Conservation (phyloP, 805 yeast genomes). For the Yamadazyma laniorum region DNA sequence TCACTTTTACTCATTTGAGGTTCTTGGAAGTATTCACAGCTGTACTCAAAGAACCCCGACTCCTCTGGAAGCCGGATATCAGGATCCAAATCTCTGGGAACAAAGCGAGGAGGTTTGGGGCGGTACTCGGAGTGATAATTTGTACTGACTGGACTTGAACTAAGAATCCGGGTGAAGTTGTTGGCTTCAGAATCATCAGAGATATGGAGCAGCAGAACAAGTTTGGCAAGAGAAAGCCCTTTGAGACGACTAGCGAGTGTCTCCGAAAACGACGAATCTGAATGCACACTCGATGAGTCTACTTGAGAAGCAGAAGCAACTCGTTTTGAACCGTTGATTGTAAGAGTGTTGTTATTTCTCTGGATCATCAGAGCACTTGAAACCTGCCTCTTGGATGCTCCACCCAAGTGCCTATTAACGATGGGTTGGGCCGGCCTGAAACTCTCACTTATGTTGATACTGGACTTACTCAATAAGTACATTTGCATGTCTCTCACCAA, state of each 20-base stretch:
- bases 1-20: slow-evolving; percentile 89
- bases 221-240: slow-evolving; percentile 31
- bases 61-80: slow-evolving; percentile 46
- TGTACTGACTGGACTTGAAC: slow-evolving; percentile 34
- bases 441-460: slow-evolving; percentile 37
- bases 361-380: slow-evolving; percentile 21
- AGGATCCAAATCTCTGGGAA: slow-evolving; percentile 25
- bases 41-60: slow-evolving; percentile 69
- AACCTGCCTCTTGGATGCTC: slow-evolving; percentile 19
- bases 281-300: slow-evolving; percentile 20
- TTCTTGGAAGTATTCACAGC: slow-evolving; percentile 91
- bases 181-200: slow-evolving; percentile 41
- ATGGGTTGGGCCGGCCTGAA: slow-evolving; percentile 42
- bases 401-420: slow-evolving; percentile 27
- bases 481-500: slow-evolving; percentile 66
- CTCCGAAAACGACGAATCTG: slow-evolving; percentile 14
- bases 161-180: slow-evolving; percentile 35
- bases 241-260: slow-evolving; percentile 35
- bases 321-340: slow-evolving; percentile 30
- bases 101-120: slow-evolving; percentile 60
- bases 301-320: slow-evolving; percentile 26
- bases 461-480: slow-evolving; percentile 52
- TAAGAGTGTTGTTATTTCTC: slow-evolving; percentile 22
- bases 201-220: slow-evolving; percentile 38
- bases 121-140: slow-evolving; percentile 44